Evolutionary conservation across 2,329 filamentous ascomycete genomes (phyloP), one percentile per base, ranked within the genome.

Genomic region (Arthroderma uncinatum): DNA sequence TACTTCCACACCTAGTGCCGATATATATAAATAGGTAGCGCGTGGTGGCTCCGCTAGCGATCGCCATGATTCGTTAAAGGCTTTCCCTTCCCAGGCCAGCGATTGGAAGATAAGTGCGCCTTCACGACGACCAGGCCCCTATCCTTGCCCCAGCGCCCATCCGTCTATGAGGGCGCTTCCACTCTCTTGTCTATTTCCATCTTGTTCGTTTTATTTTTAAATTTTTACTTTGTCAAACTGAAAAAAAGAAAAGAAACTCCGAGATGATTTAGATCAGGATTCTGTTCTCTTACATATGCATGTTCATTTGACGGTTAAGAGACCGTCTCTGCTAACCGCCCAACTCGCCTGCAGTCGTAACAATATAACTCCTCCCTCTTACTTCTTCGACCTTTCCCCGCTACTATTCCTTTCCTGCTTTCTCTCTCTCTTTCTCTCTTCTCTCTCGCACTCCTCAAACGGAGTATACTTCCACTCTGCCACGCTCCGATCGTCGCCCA

Each of bases 141-240:
- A 61, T 54, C 55, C 55, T 14, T 59, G 55, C 47, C 21, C 54
- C 40, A 25, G 44, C 28, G 21, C 44, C 44, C 28, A 23, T 48
- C 40, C 23, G 39, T 23, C 39, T 48, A 21, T 48, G 44, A 48
- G 44, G 44, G 44, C 44, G 44, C 44, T 48, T 48, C 44, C 3
- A 7, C 40, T 1, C 23, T 30, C 44, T 48, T 48, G 44, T 48
- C 44, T 48, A 48, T 48, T 48, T 48, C 44, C 44, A 48, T 48
- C 44, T 30, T 48, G 44, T n/a, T 12, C 44, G 33, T 25, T 48
- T 48, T 48, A 48, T 48, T 48, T 48, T 48, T 48, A 48, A 48
- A 28, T 48, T 48, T 48, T 48, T 48, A 48, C 44, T 48, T 48
- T 48, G 12, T 7, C 44, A 48, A 48, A 14, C 10, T 28, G 23